Percentiles rank a stretch among this genome's conserved stretches.
phyloP scores from a whole-genome alignment of 1,284 basidiomycete species.

The Irpex rosettiformis region DNA sequence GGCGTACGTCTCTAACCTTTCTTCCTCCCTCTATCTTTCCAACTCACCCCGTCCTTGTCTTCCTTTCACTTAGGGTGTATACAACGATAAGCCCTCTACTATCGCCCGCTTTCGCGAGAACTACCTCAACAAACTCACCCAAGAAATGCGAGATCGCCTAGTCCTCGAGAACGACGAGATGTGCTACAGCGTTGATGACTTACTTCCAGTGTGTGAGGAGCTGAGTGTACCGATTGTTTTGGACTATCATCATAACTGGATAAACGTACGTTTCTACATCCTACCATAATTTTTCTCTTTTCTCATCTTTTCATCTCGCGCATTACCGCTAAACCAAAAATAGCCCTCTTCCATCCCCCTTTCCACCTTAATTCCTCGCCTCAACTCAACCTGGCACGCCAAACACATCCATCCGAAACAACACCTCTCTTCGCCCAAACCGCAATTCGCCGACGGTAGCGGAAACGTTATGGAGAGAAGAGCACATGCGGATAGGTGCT shows the following conservation, averaged over 20 bases:
- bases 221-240: slow-evolving; percentile 75
- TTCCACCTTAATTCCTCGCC: slow-evolving; percentile 61
- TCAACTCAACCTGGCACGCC: slow-evolving; percentile 71
- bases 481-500: slow-evolving; percentile 82
- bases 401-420: slow-evolving; percentile 85
- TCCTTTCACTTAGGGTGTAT: slow-evolving; percentile 53
- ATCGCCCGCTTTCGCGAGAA: slow-evolving; percentile 73
- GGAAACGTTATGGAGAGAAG: slow-evolving; percentile 73
- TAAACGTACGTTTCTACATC: slow-evolving; percentile 53
- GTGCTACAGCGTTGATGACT: slow-evolving; percentile 85
- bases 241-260: slow-evolving; percentile 79
- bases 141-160: slow-evolving; percentile 66
- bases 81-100: slow-evolving; percentile 74
- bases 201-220: slow-evolving; percentile 81
- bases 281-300: neutral
- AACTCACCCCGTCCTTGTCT: neutral
- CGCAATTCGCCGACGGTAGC: slow-evolving; percentile 64
- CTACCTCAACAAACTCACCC: slow-evolving; percentile 55
- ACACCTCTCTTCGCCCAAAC: slow-evolving; percentile 51
- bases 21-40: neutral
- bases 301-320: slow-evolving; percentile 16
- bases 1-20: slow-evolving; percentile 35
- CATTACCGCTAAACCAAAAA: slow-evolving; percentile 26
- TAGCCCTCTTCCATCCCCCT: slow-evolving; percentile 28
- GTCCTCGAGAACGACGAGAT: slow-evolving; percentile 95